A percentile compares a stretch with the other conserved stretches of the same genome.
Evolutionary conservation across 148 eudicot species (phyloP).

Genomic region (Agrostemma githago): DNA sequence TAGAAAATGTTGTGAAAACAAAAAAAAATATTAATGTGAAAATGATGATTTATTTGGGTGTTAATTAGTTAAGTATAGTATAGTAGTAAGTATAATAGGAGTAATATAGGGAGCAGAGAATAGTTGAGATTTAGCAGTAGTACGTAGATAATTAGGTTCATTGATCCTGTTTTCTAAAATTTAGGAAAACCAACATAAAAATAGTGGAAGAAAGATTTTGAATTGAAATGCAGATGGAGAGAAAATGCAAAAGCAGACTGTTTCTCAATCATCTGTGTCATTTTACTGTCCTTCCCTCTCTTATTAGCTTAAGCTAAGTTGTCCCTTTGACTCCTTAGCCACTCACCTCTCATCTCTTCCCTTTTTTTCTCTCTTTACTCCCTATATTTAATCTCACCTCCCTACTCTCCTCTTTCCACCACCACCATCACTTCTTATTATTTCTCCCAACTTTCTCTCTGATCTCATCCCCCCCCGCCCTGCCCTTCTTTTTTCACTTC

Average conservation of each 20-base stretch:
- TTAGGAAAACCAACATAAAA: constrained; percentile 15
- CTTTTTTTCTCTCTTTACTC: constrained; percentile 13
- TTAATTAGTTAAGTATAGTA: too few relatives aligned
- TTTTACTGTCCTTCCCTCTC: constrained; percentile 14
- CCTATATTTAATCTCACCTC: constrained; percentile 21
- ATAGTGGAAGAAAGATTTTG: constrained; percentile 17
- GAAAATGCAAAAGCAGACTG: constrained; percentile 15
- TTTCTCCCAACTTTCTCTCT: constrained; percentile 9
- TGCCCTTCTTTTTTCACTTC: not conserved
- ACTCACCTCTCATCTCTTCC: constrained; percentile 22
- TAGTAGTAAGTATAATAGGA: too few relatives aligned
- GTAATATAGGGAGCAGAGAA: too few relatives aligned
- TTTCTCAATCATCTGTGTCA: not conserved
- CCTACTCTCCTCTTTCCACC: constrained; percentile 25
- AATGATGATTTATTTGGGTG: too few relatives aligned
- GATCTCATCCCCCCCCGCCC: not conserved
- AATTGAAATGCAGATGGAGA: not conserved
- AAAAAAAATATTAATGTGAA: too few relatives aligned
- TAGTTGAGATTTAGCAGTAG: not conserved
- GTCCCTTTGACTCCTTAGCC: constrained; percentile 28
- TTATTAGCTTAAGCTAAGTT: constrained; percentile 19
- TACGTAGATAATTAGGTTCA: not conserved
- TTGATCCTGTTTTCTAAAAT: constrained; percentile 15
- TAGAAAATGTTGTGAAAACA: too few relatives aligned
- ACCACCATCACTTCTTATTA: constrained; percentile 27